phyloP scores from a whole-genome alignment of 495 filamentous ascomycete genomes.

The Hyaloscypha bicolor region DNA sequence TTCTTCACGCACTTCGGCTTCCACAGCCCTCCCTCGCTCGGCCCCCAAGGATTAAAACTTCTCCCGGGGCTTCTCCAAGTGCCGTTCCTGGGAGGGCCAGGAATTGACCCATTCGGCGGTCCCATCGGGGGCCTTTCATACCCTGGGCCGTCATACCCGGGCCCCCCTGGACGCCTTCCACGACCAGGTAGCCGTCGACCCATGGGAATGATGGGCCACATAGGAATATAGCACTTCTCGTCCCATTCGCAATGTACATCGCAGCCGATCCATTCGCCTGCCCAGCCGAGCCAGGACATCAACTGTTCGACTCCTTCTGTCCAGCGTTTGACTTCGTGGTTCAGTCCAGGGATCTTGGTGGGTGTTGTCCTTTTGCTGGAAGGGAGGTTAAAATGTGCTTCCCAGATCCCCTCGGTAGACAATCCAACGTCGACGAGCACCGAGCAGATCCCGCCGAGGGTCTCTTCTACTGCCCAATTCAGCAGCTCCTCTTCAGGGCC shows the following conservation, averaged over 20 bases:
- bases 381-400: constrained; percentile 22
- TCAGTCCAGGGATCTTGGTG: background rate
- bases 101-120: background rate
- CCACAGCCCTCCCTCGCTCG: background rate
- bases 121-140: constrained; percentile 9
- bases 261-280: constrained; percentile 35
- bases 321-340: constrained; percentile 28
- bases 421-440: constrained; percentile 35
- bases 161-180: constrained; percentile 9
- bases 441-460: constrained; percentile 33
- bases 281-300: constrained; percentile 43
- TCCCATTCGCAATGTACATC: constrained; percentile 34
- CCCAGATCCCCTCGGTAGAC: constrained; percentile 30
- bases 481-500: constrained; percentile 27
- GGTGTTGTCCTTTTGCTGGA: background rate
- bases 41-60: background rate
- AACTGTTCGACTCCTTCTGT: constrained; percentile 33
- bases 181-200: constrained; percentile 10
- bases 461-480: constrained; percentile 35
- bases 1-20: constrained; percentile 4
- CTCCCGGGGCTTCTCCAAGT: background rate
- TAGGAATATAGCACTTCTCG: constrained; percentile 40
- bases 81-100: constrained; percentile 1
- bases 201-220: constrained; percentile 38
- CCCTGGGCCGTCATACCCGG: constrained; percentile 20